These are phyloP conservation scores for Erucastrum elatum DNA, from an alignment of 345 rosid species.

Conservation along the genomic window DNA sequence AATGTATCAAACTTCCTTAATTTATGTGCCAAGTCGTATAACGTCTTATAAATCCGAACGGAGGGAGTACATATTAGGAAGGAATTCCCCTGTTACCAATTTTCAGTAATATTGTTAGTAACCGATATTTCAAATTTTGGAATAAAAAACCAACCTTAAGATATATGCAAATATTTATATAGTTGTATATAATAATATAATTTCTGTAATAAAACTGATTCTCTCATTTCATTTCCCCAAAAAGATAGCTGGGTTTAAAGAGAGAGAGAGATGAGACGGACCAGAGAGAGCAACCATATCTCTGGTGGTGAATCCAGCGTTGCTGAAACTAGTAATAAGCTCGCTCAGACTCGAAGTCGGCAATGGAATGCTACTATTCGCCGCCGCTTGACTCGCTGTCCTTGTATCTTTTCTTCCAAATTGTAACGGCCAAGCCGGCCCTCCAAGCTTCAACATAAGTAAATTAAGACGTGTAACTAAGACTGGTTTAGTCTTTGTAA, in stretches of 20 bases:
- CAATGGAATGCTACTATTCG: slow-evolving; percentile 67
- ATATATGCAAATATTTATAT: too few relatives aligned
- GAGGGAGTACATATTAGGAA: too few relatives aligned
- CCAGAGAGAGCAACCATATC: slow-evolving; percentile 88
- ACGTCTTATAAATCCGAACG: too few relatives aligned
- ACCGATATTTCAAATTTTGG: too few relatives aligned
- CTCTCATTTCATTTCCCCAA: too few relatives aligned
- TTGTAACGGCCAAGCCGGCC: slow-evolving; percentile 71
- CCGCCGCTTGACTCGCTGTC: slow-evolving; percentile 75
- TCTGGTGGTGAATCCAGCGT: slow-evolving; percentile 53
- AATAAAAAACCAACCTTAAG: too few relatives aligned
- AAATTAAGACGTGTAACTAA: neutral
- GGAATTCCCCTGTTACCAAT: too few relatives aligned
- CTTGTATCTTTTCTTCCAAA: slow-evolving; percentile 84
- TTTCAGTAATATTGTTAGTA: too few relatives aligned
- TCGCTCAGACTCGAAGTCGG: slow-evolving; percentile 61
- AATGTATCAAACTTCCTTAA: too few relatives aligned
- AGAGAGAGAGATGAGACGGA: slow-evolving; percentile 29
- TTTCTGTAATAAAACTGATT: too few relatives aligned
- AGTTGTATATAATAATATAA: too few relatives aligned
- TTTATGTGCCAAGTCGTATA: too few relatives aligned
- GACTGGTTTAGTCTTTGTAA: neutral
- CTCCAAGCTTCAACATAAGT: slow-evolving; percentile 61
- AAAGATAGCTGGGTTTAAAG: neutral
- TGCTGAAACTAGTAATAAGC: slow-evolving; percentile 54